phyloP scores from a whole-genome alignment of 306 rosid species.

The Morella rubra region DNA sequence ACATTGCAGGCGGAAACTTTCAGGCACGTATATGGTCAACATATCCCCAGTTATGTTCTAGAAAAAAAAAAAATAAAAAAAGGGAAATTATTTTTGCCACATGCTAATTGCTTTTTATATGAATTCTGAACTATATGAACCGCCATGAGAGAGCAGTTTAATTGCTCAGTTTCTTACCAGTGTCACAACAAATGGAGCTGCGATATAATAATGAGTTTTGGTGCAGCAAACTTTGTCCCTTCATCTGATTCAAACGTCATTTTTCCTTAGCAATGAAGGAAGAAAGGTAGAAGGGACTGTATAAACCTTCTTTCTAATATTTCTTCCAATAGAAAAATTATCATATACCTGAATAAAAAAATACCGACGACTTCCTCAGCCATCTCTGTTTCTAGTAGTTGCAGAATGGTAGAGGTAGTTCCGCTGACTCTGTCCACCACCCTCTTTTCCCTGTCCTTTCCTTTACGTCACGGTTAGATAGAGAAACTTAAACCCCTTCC shows the following conservation, averaged over 20 bases:
- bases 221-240: not conserved
- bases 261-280: not conserved
- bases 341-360: too few species aligned
- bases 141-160: too few species aligned
- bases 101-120: too few species aligned
- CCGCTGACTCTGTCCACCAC: constrained; percentile 51
- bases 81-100: too few species aligned
- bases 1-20: constrained; percentile 1
- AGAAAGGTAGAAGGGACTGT: not conserved
- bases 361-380: not conserved
- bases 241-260: not conserved
- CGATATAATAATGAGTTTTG: too few species aligned
- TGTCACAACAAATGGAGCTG: too few species aligned
- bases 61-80: too few species aligned
- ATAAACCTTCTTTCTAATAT: not conserved
- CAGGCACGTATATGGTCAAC: not conserved
- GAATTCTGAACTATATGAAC: too few species aligned
- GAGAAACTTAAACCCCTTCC: constrained; percentile 36
- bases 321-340: not conserved
- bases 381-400: not conserved
- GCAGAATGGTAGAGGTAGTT: constrained; percentile 12
- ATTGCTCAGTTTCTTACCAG: too few species aligned
- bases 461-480: constrained; percentile 56
- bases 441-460: constrained; percentile 38
- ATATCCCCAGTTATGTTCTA: too few species aligned